A percentile compares a stretch with the other conserved stretches of the same genome.
phyloP scores from a whole-genome alignment of 202 grass and related monocot genomes.

The Cymbopogon flexuosus region DNA sequence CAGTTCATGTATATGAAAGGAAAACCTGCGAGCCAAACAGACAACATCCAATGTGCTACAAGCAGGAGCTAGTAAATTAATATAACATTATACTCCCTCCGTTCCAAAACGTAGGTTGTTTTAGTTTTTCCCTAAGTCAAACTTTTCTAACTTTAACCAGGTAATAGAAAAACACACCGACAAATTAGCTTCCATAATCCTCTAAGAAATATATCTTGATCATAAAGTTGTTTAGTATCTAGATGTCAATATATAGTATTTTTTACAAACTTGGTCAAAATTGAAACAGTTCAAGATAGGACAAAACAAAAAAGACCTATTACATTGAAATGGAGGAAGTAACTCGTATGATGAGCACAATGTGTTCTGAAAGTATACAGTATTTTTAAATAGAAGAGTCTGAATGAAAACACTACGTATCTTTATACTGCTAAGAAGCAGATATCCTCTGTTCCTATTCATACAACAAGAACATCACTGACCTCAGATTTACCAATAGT shows the following conservation, averaged over 20 bases:
- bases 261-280: not conserved
- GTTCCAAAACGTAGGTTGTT: not conserved
- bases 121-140: not conserved
- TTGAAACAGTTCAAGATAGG: not conserved
- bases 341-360: not conserved
- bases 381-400: not conserved
- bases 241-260: not conserved
- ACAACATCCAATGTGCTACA: not conserved
- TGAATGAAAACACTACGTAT: not conserved
- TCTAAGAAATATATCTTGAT: not conserved
- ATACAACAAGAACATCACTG: slow-evolving; percentile 28
- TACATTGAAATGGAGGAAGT: not conserved
- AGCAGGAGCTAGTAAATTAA: not conserved
- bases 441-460: slow-evolving; percentile 5
- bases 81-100: not conserved
- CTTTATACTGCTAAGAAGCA: not conserved
- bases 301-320: not conserved
- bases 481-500: slow-evolving; percentile 95
- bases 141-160: not conserved
- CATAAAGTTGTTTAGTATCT: not conserved
- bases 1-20: not conserved
- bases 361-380: slow-evolving; percentile 21
- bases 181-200: not conserved
- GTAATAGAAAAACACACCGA: not conserved
- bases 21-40: not conserved